phyloP scores from a whole-genome alignment of 2,329 filamentous ascomycete species.

The Cladosporium phlei region DNA sequence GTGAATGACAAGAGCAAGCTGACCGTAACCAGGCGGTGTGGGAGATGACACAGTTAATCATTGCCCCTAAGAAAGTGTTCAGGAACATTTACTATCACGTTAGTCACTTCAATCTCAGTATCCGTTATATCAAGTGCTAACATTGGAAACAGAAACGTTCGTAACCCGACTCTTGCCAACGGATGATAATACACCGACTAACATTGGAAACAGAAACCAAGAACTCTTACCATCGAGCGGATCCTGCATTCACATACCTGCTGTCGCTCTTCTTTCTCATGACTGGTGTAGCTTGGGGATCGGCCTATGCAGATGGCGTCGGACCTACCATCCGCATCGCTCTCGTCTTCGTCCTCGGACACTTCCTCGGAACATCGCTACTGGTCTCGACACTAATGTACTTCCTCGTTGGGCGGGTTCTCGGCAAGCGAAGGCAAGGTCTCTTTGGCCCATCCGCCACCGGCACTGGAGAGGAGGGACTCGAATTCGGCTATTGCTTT shows the following conservation, averaged over 20 bases:
- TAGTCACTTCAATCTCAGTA: constrained; percentile 23
- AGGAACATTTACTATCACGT: constrained; percentile 67
- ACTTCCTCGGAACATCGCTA: constrained; percentile 59
- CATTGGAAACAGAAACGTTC: constrained; percentile 28
- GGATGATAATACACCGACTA: background rate
- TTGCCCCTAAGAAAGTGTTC: constrained; percentile 67
- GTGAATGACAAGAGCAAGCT: background rate
- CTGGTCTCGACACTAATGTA: constrained; percentile 59
- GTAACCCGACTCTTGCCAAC: too few relatives aligned
- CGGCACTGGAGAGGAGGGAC: constrained; percentile 45
- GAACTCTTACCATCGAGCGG: constrained; percentile 65
- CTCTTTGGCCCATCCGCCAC: constrained; percentile 55
- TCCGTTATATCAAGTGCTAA: background rate
- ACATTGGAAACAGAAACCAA: constrained; percentile 50
- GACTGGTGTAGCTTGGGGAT: constrained; percentile 54
- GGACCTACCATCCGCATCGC: constrained; percentile 41
- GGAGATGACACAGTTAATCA: constrained; percentile 65
- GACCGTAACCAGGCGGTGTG: constrained; percentile 49
- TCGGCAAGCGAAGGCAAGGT: constrained; percentile 54
- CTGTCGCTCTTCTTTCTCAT: constrained; percentile 59
- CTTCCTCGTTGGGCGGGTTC: constrained; percentile 58
- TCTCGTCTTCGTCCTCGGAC: constrained; percentile 49
- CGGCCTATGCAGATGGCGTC: constrained; percentile 48
- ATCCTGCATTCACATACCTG: constrained; percentile 66
- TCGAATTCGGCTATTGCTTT: constrained; percentile 69